A percentile compares a stretch with the other conserved stretches of the same genome.
phyloP scores from a whole-genome alignment of 2,329 filamentous ascomycete genomes.

The Lachnellula subtilissima region DNA sequence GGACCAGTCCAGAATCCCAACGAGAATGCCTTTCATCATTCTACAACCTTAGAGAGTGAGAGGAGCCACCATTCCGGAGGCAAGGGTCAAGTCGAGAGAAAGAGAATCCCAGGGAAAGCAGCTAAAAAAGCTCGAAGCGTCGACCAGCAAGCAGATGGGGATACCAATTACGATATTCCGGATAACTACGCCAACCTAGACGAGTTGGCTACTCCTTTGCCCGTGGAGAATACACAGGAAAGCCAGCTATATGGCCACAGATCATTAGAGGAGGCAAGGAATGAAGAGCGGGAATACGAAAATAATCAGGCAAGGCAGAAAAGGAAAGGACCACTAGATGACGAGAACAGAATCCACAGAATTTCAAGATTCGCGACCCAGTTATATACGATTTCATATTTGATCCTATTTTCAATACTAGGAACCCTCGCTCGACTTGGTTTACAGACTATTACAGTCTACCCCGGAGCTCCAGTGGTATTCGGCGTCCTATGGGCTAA shows the following conservation, averaged over 20 bases:
- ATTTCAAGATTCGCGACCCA: slow-evolving; percentile 51
- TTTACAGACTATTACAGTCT: slow-evolving; percentile 72
- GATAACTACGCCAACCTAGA: slow-evolving; percentile 39
- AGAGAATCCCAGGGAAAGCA: slow-evolving; percentile 5
- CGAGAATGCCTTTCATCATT: slow-evolving; percentile 31
- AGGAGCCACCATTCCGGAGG: slow-evolving; percentile 24
- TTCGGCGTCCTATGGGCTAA: slow-evolving; percentile 85
- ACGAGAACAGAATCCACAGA: slow-evolving; percentile 10
- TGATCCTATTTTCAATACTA: slow-evolving; percentile 78
- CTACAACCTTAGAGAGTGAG: slow-evolving; percentile 35
- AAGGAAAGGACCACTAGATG: slow-evolving; percentile 2
- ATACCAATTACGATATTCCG: slow-evolving; percentile 18
- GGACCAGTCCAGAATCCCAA: slow-evolving; percentile 40
- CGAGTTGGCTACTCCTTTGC: slow-evolving; percentile 39
- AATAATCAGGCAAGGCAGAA: slow-evolving; percentile 5
- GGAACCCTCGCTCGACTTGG: slow-evolving; percentile 82
- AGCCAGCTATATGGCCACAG: slow-evolving; percentile 34
- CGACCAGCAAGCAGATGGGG: slow-evolving; percentile 2
- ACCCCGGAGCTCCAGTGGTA: slow-evolving; percentile 69
- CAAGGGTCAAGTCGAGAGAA: slow-evolving; percentile 16
- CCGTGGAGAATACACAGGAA: slow-evolving; percentile 41
- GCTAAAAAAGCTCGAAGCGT: neutral
- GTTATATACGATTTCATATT: slow-evolving; percentile 71
- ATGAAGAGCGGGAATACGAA: slow-evolving; percentile 17
- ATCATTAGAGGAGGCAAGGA: slow-evolving; percentile 36